Percentiles rank a stretch among this genome's conserved stretches.
Conservation (phyloP, 768 basidiomycete genomes). For the Tricholoma furcatifolium region DNA sequence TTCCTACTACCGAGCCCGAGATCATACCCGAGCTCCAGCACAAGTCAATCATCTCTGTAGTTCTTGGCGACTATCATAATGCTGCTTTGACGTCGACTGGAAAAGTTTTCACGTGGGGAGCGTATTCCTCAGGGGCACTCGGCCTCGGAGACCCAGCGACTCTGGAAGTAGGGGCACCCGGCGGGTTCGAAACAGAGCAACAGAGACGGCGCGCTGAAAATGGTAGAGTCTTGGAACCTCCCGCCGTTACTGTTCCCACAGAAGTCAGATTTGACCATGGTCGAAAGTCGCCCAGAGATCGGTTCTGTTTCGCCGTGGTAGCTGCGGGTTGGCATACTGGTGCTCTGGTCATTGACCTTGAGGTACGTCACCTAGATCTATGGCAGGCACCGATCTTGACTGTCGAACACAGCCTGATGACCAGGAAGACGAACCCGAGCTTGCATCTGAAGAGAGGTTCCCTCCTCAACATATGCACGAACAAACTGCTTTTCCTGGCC, state of each 20-base stretch:
- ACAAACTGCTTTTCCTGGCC: conserved; percentile 27
- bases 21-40: conserved; percentile 76
- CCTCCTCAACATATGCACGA: conserved; percentile 10
- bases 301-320: conserved; percentile 78
- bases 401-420: conserved; percentile 26
- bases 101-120: conserved; percentile 79
- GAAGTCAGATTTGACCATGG: conserved; percentile 71
- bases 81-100: conserved; percentile 81
- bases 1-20: conserved; percentile 44
- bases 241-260: conserved; percentile 56
- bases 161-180: conserved; percentile 54
- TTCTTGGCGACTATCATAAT: conserved; percentile 91
- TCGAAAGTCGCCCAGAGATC: conserved; percentile 46
- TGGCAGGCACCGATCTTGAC: too few species aligned
- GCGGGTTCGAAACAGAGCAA: conserved; percentile 48
- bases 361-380: too few species aligned
- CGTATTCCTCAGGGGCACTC: conserved; percentile 74
- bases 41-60: conserved; percentile 78
- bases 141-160: conserved; percentile 77
- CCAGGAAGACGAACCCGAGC: conserved; percentile 32
- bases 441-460: conserved; percentile 22
- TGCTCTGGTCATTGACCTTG: conserved; percentile 82
- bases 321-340: conserved; percentile 93
- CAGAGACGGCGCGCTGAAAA: conserved; percentile 27
- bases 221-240: conserved; percentile 31